These are phyloP conservation scores for Botrytis sinoallii DNA, from an alignment of 2,329 filamentous ascomycete species.

Conservation along the genomic window DNA sequence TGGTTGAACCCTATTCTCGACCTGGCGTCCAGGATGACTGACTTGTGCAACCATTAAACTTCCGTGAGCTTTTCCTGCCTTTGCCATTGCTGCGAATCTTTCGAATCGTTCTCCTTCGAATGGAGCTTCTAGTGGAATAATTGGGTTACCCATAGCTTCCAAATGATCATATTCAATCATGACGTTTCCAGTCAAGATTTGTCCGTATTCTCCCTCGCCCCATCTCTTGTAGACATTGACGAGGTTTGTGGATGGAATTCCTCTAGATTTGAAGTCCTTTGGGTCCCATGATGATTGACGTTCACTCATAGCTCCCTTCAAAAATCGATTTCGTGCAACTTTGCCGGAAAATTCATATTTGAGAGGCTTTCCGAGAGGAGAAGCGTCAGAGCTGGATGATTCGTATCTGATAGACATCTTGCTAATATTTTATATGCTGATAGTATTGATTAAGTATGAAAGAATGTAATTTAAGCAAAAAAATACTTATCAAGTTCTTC, in stretches of 20 bases:
- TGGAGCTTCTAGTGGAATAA: conserved; percentile 52
- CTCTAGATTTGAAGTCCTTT: conserved; percentile 48
- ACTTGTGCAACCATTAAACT: conserved; percentile 59
- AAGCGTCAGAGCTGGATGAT: conserved; percentile 31
- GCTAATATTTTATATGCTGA: neutral
- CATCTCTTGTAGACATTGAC: conserved; percentile 59
- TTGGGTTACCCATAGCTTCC: conserved; percentile 54
- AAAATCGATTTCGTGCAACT: conserved; percentile 61
- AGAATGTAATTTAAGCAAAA: neutral
- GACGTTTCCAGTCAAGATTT: conserved; percentile 61
- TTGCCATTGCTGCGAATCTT: conserved; percentile 55
- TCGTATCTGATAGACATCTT: conserved; percentile 30
- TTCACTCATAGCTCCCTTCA: conserved; percentile 68
- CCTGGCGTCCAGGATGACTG: conserved; percentile 55
- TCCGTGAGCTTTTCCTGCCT: conserved; percentile 53
- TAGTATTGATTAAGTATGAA: neutral
- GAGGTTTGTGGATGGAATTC: conserved; percentile 51
- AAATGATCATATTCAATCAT: conserved; percentile 61
- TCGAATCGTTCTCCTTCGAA: conserved; percentile 58
- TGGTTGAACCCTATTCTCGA: conserved; percentile 37
- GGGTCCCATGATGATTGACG: conserved; percentile 58
- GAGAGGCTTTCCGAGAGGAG: conserved; percentile 46
- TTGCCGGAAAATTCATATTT: conserved; percentile 50
- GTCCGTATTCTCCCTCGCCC: conserved; percentile 55
- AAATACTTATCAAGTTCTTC: too few relatives aligned